Percentiles rank a stretch among this genome's conserved stretches.
Evolutionary conservation across 2,329 filamentous ascomycete species (phyloP).

Genomic region (Raffaelea albimanens): DNA sequence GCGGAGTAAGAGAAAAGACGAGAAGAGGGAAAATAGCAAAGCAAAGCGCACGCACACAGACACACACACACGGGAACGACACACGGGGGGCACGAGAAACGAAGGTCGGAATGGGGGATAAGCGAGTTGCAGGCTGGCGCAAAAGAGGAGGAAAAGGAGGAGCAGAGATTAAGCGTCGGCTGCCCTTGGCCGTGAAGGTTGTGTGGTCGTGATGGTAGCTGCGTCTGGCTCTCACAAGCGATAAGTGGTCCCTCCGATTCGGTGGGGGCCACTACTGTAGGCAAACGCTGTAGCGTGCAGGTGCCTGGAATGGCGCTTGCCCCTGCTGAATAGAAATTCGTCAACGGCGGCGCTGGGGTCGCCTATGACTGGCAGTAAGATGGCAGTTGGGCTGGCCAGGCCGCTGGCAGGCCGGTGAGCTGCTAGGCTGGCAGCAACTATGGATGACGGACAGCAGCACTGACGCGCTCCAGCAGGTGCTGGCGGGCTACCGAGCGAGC

Average conservation of each 20-base stretch:
- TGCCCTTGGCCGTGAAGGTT: neutral
- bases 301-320: neutral
- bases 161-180: neutral
- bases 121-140: slow-evolving; percentile 8
- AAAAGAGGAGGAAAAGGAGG: neutral
- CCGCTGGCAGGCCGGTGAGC: too few species aligned
- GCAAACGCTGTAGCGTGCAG: neutral
- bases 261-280: neutral
- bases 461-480: too few species aligned
- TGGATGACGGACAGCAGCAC: too few species aligned
- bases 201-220: neutral
- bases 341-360: neutral
- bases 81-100: neutral
- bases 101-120: slow-evolving; percentile 1
- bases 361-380: too few species aligned
- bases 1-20: neutral
- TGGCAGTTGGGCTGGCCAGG: too few species aligned
- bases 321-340: neutral
- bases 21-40: neutral
- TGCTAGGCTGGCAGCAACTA: too few species aligned
- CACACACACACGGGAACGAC: too few species aligned
- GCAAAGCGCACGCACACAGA: neutral
- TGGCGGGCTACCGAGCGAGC: too few species aligned
- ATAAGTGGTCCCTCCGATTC: neutral
- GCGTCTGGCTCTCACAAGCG: neutral